Percentiles rank a stretch among this genome's conserved stretches.
Conservation (phyloP, 305 asterid genomes). For the Nicotiana rustica region DNA sequence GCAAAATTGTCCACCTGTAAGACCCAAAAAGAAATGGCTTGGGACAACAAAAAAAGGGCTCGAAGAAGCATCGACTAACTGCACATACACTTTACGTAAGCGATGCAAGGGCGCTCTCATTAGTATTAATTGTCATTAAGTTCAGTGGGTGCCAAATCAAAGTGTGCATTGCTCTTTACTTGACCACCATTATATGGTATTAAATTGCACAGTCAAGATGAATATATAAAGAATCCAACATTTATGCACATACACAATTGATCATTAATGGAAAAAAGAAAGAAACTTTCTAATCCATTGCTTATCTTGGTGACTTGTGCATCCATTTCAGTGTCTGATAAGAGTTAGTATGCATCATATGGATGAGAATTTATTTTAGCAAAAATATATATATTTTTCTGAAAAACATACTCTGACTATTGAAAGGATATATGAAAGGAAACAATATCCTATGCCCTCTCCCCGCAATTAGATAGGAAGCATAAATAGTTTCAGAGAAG, state of each 20-base stretch:
- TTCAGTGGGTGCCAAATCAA: constrained; percentile 11
- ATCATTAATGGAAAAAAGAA: not conserved
- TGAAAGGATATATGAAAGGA: constrained; percentile 24
- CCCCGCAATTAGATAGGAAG: constrained; percentile 26
- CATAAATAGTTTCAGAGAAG: constrained; percentile 26
- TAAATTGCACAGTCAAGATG: not conserved
- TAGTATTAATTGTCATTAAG: not conserved
- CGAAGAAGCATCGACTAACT: not conserved
- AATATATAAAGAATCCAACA: not conserved
- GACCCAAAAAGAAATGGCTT: not conserved
- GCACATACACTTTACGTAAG: constrained; percentile 15
- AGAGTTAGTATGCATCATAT: not conserved
- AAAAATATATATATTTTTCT: not conserved
- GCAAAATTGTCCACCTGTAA: not conserved
- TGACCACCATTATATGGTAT: constrained; percentile 3
- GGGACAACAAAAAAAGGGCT: not conserved
- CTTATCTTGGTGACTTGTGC: not conserved
- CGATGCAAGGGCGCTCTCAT: not conserved
- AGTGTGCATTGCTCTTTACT: not conserved
- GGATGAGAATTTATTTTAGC: not conserved
- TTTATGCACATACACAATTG: not conserved
- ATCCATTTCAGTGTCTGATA: not conserved
- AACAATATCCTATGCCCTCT: not conserved
- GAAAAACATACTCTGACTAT: not conserved
- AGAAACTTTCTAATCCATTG: not conserved